phyloP scores from a whole-genome alignment of 495 filamentous ascomycete genomes.

The Penicillium silybi region DNA sequence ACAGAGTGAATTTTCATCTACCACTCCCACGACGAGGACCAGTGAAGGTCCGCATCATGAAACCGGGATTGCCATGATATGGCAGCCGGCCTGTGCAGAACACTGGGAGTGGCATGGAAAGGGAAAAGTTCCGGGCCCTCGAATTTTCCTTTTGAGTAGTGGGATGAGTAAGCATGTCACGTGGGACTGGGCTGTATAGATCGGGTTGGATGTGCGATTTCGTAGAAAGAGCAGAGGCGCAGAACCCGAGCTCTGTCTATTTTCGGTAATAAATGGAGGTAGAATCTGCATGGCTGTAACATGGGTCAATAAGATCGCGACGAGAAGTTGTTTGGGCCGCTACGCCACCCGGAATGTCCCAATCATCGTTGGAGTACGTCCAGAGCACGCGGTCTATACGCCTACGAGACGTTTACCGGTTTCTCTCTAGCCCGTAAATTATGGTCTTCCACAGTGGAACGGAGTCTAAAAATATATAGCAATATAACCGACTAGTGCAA shows the following conservation, averaged over 20 bases:
- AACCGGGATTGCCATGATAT: constrained; percentile 42
- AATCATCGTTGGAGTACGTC: not conserved
- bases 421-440: not conserved
- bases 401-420: not conserved
- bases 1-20: constrained; percentile 75
- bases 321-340: not conserved
- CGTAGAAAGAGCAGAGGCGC: not conserved
- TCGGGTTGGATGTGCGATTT: not conserved
- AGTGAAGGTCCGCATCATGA: constrained; percentile 65
- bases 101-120: constrained; percentile 43
- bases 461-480: not conserved
- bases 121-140: constrained; percentile 20
- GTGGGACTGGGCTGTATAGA: not conserved
- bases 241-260: no score
- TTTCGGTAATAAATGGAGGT: no score
- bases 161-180: constrained; percentile 15
- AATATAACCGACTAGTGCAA: not conserved
- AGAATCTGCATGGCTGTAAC: no score
- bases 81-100: constrained; percentile 51
- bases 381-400: not conserved
- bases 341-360: not conserved
- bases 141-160: constrained; percentile 18
- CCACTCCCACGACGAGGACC: constrained; percentile 59
- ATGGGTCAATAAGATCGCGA: not conserved
- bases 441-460: not conserved